Conservation (phyloP, 164 flowering plant genomes). For the Brasenia schreberi region DNA sequence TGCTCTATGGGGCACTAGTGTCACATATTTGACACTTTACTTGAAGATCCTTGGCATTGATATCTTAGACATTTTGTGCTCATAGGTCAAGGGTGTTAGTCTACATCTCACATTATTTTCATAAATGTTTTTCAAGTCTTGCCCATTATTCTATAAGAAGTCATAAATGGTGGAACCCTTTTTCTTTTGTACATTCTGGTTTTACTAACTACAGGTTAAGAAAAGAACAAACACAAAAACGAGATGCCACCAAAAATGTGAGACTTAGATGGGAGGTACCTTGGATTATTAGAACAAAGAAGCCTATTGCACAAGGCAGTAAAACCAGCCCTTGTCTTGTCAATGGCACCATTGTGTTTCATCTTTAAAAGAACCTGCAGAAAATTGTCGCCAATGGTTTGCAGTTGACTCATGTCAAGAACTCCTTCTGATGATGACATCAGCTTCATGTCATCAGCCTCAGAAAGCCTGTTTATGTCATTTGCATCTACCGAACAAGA, state of each 20-base stretch:
- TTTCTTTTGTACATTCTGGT: background rate
- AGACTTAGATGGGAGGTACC: constrained; percentile 25
- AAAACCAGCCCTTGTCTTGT: constrained; percentile 97
- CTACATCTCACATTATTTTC: too few relatives aligned
- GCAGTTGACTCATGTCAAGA: constrained; percentile 78
- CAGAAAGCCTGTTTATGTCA: constrained; percentile 9
- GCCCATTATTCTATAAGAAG: background rate
- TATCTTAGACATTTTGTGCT: too few relatives aligned
- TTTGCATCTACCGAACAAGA: constrained; percentile 12
- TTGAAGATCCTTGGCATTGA: too few relatives aligned
- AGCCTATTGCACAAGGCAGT: constrained; percentile 96
- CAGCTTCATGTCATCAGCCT: constrained; percentile 11
- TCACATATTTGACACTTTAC: too few relatives aligned
- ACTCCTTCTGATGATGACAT: constrained; percentile 18
- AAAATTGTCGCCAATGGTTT: constrained; percentile 78
- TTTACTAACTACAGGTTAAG: background rate
- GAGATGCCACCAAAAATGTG: background rate
- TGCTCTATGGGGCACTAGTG: too few relatives aligned
- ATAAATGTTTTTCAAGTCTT: too few relatives aligned
- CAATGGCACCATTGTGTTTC: constrained; percentile 99
- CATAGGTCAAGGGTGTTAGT: too few relatives aligned
- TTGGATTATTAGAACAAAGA: constrained; percentile 91
- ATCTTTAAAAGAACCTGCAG: constrained; percentile 90
- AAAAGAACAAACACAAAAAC: background rate
- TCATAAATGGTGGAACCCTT: background rate